Evolutionary conservation across 208 protist genomes (phyloP).

Genomic region (Naegleria lovaniensis): DNA sequence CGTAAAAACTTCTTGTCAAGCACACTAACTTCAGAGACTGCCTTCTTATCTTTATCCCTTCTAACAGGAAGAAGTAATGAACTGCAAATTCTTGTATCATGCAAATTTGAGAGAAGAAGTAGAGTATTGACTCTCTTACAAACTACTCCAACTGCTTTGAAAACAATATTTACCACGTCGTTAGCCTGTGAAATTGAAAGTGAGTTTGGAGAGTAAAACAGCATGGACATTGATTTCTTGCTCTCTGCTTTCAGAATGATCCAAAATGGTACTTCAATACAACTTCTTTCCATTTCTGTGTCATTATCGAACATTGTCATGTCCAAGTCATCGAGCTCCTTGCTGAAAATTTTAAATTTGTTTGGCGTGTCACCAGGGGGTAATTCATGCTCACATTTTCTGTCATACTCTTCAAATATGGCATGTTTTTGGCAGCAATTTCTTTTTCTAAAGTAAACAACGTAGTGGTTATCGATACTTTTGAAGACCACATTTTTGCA

Average conservation of each 20-base stretch:
- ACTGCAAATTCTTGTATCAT: constrained; percentile 32
- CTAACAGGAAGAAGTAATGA: constrained; percentile 31
- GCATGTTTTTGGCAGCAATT: neutral
- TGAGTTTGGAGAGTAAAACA: neutral
- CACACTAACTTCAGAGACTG: neutral
- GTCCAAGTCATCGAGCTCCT: neutral
- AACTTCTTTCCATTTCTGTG: neutral
- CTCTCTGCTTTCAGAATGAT: neutral
- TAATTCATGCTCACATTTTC: neutral
- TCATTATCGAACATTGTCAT: neutral
- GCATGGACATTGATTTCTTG: neutral
- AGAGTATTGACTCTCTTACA: constrained; percentile 39
- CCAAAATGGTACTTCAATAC: constrained; percentile 19
- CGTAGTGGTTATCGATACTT: neutral
- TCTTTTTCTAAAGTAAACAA: constrained; percentile 11
- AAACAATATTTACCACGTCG: neutral
- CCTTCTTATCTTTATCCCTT: neutral
- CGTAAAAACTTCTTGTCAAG: neutral
- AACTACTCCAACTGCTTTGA: neutral
- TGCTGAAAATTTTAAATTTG: neutral
- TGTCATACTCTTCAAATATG: neutral
- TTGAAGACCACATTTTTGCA: neutral
- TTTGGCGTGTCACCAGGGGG: neutral
- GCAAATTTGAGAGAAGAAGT: constrained; percentile 36
- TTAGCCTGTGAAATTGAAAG: neutral